Conservation (phyloP, 208 protist species). For the Naegleria lovaniensis region DNA sequence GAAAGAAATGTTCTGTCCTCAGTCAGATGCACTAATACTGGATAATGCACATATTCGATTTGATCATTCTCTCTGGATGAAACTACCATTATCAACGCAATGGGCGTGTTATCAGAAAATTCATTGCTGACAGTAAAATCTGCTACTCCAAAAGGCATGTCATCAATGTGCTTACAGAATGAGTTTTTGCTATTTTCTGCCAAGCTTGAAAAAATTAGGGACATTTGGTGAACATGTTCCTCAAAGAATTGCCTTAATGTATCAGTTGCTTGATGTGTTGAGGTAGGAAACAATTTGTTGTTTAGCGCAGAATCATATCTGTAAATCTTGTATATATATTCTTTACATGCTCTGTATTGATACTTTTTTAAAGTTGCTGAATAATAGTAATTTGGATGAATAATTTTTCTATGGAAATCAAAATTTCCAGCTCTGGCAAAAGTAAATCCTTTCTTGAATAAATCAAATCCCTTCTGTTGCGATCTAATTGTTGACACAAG, state of each 20-base stretch:
- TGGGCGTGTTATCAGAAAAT: neutral
- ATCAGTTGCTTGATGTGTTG: neutral
- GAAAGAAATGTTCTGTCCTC: neutral
- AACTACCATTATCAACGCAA: neutral
- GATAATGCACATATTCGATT: neutral
- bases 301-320: too few species aligned
- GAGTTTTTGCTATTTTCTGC: neutral
- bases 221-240: neutral
- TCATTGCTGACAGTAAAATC: neutral
- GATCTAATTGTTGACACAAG: neutral
- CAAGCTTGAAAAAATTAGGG: neutral
- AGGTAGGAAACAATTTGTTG: too few species aligned
- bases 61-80: neutral
- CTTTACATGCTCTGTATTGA: too few species aligned
- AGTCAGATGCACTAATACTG: neutral
- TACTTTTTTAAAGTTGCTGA: neutral
- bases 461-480: neutral
- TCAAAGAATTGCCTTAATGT: neutral
- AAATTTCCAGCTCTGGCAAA: neutral
- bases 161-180: neutral
- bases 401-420: neutral
- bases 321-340: too few species aligned
- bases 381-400: neutral
- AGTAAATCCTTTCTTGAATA: neutral
- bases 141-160: neutral